phyloP scores from a whole-genome alignment of 169 alveolate species.

The Cryptosporidium viatorum region DNA sequence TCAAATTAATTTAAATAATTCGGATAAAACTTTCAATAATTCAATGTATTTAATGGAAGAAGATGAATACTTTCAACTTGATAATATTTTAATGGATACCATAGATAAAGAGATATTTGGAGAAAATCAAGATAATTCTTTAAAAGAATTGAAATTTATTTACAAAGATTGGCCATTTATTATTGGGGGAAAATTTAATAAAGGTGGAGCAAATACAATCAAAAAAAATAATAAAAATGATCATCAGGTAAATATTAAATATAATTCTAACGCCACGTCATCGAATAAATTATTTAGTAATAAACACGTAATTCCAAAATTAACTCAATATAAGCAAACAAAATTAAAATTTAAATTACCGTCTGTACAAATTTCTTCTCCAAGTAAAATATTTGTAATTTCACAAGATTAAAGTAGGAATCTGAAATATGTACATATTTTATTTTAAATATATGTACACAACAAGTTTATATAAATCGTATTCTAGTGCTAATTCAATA shows the following conservation, averaged over 20 bases:
- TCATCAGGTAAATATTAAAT: not conserved
- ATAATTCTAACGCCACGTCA: not conserved
- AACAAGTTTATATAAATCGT: no score
- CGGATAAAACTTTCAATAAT: not conserved
- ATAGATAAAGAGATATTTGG: not conserved
- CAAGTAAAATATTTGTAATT: not conserved
- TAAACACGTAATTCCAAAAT: not conserved
- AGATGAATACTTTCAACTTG: not conserved
- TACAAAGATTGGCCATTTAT: constrained; percentile 15
- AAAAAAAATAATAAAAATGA: no score
- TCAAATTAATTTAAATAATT: not conserved
- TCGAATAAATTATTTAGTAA: not conserved
- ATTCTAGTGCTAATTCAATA: no score
- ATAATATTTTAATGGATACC: not conserved
- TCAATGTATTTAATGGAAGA: not conserved
- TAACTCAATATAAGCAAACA: not conserved
- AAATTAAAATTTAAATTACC: not conserved
- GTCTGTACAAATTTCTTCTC: not conserved
- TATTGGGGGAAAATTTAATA: not conserved
- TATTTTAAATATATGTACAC: no score
- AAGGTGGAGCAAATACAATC: not conserved
- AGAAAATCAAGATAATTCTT: not conserved
- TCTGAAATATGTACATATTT: no score
- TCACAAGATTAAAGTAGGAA: not conserved
- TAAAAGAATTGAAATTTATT: not conserved